Conservation (phyloP, 1,284 basidiomycete species). For the Laetiporus sulphureus region DNA sequence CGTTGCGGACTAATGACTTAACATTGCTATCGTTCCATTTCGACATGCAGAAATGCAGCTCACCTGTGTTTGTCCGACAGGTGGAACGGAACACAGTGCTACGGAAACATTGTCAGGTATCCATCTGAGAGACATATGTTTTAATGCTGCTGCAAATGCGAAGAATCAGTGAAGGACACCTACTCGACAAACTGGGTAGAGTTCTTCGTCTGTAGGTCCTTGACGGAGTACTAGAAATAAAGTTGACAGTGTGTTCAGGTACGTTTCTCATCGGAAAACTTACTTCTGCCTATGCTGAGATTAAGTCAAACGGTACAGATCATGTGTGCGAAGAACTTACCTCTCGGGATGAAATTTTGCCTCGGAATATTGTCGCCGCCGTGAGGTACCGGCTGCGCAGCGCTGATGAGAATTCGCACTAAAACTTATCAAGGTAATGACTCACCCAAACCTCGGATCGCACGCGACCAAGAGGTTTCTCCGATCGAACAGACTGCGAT, state of each 20-base stretch:
- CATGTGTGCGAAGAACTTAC: conserved; percentile 38
- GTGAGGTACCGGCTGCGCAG: conserved; percentile 70
- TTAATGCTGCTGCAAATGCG: background rate
- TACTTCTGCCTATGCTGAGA: conserved; percentile 46
- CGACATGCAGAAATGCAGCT: background rate
- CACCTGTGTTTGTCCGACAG: conserved; percentile 70
- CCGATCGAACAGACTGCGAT: conserved; percentile 70
- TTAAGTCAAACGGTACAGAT: conserved; percentile 27
- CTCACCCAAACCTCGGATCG: conserved; percentile 72
- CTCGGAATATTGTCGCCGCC: conserved; percentile 84
- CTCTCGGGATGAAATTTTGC: conserved; percentile 74
- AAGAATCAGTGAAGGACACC: conserved; percentile 18
- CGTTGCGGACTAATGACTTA: conserved; percentile 50
- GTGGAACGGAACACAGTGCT: conserved; percentile 77
- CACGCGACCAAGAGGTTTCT: conserved; percentile 81
- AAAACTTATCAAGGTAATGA: conserved; percentile 6
- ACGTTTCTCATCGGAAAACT: conserved; percentile 19
- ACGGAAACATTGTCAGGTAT: conserved; percentile 82
- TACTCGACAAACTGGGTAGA: conserved; percentile 75
- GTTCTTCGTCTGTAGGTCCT: conserved; percentile 64
- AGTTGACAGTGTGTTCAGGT: conserved; percentile 4
- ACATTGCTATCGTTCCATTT: background rate
- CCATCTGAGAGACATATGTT: conserved; percentile 45
- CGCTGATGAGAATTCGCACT: background rate
- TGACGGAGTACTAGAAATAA: conserved; percentile 34